Evolutionary conservation across 768 basidiomycete species (phyloP), one percentile per base, ranked within the genome.

Genomic region (Collybia nuda): DNA sequence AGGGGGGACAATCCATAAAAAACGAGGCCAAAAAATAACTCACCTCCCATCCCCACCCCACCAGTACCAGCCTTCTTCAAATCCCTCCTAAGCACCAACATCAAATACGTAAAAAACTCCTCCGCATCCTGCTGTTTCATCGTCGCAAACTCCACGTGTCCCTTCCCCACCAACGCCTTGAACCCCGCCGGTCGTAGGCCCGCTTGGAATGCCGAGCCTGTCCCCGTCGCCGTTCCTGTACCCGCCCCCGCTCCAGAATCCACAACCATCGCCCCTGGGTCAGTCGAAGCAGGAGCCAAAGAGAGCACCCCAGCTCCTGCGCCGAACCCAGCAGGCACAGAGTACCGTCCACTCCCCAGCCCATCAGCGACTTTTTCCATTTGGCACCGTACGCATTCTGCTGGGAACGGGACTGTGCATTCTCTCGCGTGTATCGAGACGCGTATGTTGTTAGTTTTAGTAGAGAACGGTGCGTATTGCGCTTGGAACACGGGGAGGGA

Each of bases 51-150:
- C 6, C 19, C 7, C 11, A 4, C 36, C n/a, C n/a, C n/a, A n/a
- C n/a, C n/a, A n/a, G n/a, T n/a, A 11, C 15, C 22, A 49, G 29
- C 64, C 57, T 80, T 82, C 54, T 81, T 79, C 32, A 76, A 74
- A 56, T 90, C 78, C 56, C 88, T 74, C 50, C 91, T 75, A 11
- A 99, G 67, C 17, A 81, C 75, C 4, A 83, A 85, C 46, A 98
- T 60, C 1, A 98, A 71, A 67, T 96, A 83, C 29, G 82, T 78
- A 47, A 99, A 78, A 71, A 98, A 98, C 68, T 98, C 96, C 62
- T 96, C 93, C 5, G 94, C 85, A 61, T 99, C 97, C 63, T 98
- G 97, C 67, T 99, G 96, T 46, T 82, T 79, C 95, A 98, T 98
- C 41, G 95, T 98, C 28, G 89, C 76, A 60, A 98, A 98, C 69